Evolutionary conservation across 2,329 filamentous ascomycete species (phyloP).

Genomic region (Scortechinia acanthostroma): DNA sequence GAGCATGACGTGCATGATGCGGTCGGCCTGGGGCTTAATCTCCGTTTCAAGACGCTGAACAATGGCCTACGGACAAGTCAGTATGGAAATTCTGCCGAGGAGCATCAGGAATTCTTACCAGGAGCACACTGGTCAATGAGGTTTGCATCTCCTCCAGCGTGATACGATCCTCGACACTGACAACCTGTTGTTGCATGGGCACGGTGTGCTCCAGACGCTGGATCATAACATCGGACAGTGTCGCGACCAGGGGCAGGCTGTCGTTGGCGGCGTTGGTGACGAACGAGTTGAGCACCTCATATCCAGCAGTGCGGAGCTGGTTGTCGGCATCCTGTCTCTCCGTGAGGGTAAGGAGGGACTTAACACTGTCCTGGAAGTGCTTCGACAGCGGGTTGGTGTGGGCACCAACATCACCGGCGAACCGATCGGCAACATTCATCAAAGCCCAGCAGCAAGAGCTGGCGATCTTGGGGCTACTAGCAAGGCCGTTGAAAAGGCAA

Average conservation of each 20-base stretch:
- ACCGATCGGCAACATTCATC: slow-evolving; percentile 96
- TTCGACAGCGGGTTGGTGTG: slow-evolving; percentile 75
- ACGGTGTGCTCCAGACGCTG: slow-evolving; percentile 87
- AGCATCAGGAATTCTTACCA: neutral
- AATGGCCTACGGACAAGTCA: slow-evolving; percentile 54
- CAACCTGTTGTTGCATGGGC: slow-evolving; percentile 82
- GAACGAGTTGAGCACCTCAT: slow-evolving; percentile 93
- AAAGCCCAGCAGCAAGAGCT: slow-evolving; percentile 97
- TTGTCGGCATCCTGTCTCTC: slow-evolving; percentile 77
- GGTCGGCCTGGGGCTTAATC: slow-evolving; percentile 81
- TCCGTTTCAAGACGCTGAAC: slow-evolving; percentile 86
- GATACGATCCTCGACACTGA: slow-evolving; percentile 93
- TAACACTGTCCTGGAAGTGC: slow-evolving; percentile 88
- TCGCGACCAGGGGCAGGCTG: slow-evolving; percentile 72
- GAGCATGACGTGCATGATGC: slow-evolving; percentile 84
- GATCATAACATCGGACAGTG: slow-evolving; percentile 79
- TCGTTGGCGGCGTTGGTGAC: slow-evolving; percentile 85
- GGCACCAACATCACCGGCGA: slow-evolving; percentile 77
- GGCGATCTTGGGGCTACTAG: slow-evolving; percentile 92
- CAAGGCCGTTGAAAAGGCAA: slow-evolving; percentile 81
- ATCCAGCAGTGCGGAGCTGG: slow-evolving; percentile 85
- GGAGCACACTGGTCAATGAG: slow-evolving; percentile 81
- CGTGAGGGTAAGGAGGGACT: slow-evolving; percentile 77
- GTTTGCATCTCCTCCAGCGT: slow-evolving; percentile 97
- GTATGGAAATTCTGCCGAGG: neutral